Conservation (phyloP, 768 basidiomycete species). For the Solioccasus polychromus region DNA sequence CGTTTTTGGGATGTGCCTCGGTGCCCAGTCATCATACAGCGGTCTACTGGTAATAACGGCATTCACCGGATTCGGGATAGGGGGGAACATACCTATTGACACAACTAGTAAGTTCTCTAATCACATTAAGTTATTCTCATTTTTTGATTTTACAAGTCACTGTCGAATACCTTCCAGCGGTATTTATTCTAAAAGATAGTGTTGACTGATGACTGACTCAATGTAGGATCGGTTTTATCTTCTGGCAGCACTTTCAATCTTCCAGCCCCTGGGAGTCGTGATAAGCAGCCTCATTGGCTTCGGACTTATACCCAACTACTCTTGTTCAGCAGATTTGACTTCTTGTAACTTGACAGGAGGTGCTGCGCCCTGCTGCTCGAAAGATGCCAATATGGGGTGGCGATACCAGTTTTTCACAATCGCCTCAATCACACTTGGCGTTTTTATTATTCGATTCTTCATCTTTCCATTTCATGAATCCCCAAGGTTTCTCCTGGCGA, state of each 20-base stretch:
- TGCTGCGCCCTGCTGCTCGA: constrained; percentile 15
- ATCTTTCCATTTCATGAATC: constrained; percentile 17
- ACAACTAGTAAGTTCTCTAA: constrained; percentile 6
- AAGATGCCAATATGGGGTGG: constrained; percentile 18
- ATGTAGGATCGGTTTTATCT: constrained; percentile 15
- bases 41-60: constrained; percentile 9
- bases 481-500: constrained; percentile 13
- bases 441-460: constrained; percentile 17
- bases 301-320: constrained; percentile 12
- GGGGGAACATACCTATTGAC: constrained; percentile 17
- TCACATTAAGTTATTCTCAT: neutral
- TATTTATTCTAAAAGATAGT: neutral
- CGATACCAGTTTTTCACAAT: constrained; percentile 13
- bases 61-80: constrained; percentile 12
- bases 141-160: neutral
- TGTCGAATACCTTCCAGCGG: constrained; percentile 14
- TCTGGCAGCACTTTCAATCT: constrained; percentile 11
- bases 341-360: constrained; percentile 15
- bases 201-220: neutral
- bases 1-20: constrained; percentile 13
- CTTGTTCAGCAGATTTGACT: constrained; percentile 7
- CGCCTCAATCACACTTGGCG: constrained; percentile 6
- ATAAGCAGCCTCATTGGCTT: constrained; percentile 3
- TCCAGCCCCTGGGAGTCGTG: neutral
- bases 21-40: constrained; percentile 9